These are phyloP conservation scores for Gymnopus androsaceus DNA, from an alignment of 1,284 basidiomycete genomes.

Conservation along the genomic window DNA sequence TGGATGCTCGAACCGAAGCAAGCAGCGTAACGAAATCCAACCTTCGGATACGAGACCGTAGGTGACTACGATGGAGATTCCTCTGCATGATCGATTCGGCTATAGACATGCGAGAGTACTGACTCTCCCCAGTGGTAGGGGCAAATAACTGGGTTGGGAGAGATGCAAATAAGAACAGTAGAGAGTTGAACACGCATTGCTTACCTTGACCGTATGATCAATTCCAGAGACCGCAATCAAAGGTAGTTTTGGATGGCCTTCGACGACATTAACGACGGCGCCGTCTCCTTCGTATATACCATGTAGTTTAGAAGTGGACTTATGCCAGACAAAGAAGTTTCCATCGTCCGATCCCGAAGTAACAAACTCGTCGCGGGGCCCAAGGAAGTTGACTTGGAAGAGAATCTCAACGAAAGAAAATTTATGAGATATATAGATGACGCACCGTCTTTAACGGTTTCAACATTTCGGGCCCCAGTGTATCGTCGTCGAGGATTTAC, in stretches of 20 bases:
- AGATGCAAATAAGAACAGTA: constrained; percentile 5
- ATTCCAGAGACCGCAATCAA: constrained; percentile 88
- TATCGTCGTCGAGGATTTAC: constrained; percentile 72
- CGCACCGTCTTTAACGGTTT: constrained; percentile 89
- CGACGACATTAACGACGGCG: constrained; percentile 82
- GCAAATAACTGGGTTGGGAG: constrained; percentile 61
- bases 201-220: constrained; percentile 84
- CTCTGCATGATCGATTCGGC: constrained; percentile 55
- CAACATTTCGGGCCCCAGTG: constrained; percentile 77
- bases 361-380: constrained; percentile 76
- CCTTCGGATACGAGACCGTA: constrained; percentile 8
- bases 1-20: constrained; percentile 8
- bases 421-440: constrained; percentile 22
- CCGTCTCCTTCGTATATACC: constrained; percentile 86
- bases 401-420: neutral
- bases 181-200: constrained; percentile 16
- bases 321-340: constrained; percentile 84
- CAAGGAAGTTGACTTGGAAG: constrained; percentile 78
- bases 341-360: constrained; percentile 91
- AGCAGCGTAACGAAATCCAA: constrained; percentile 12
- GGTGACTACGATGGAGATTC: constrained; percentile 43
- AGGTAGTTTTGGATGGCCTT: constrained; percentile 81
- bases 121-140: constrained; percentile 48
- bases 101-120: constrained; percentile 54
- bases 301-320: constrained; percentile 61